Base-by-base conservation (phyloP, 306 rosid species). In the Glycyrrhiza uralensis region DNA sequence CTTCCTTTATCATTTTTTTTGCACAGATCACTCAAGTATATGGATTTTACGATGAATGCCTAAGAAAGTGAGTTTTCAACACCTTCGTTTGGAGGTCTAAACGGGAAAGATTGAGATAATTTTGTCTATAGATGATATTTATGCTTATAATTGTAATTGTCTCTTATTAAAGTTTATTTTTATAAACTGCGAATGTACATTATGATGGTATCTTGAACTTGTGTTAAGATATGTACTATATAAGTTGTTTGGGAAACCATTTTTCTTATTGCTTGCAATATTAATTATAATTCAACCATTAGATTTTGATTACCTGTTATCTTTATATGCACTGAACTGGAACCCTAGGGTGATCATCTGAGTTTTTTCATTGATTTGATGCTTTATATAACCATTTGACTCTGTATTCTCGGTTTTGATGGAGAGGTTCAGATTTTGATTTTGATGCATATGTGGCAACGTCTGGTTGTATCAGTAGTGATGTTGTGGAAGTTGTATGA, bases 41-140 rank as follows among this genome's bases (percentile, higher is more conserved):
- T 83, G 97, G 97, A 58, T 91, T 91, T 80, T 91, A 91, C 11
- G 95, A 91, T 83, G 97, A 91, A 76, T 91, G 97, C 77, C 84
- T 90, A 29, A 79, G 96, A 56, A 88, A 92, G 95, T 92, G 84
- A 88, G 96, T 87, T 75, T 76, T 76, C 66, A 26, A 39, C 72
- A 71, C 38, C 79, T 76, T 80, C 70, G 52, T 75, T 66, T 54
- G 39, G 64, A 15, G 61, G 36, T 66, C 52, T 32, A 42, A 46
- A 38, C 23, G 9, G 60, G 10, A 51, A 66, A 36, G 36, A 33
- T n/a, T 45, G 38, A 51, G 32, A 30, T 39, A 6, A 4, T 59
- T 66, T 28, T 67, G n/a, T 59, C 32, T 26, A 46, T 8, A 32
- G 66, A 44, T 20, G n/a, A 64, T 71, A 8, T 8, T 46, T 63